phyloP scores from a whole-genome alignment of 1,284 basidiomycete genomes.

The Heterobasidion irregulare region DNA sequence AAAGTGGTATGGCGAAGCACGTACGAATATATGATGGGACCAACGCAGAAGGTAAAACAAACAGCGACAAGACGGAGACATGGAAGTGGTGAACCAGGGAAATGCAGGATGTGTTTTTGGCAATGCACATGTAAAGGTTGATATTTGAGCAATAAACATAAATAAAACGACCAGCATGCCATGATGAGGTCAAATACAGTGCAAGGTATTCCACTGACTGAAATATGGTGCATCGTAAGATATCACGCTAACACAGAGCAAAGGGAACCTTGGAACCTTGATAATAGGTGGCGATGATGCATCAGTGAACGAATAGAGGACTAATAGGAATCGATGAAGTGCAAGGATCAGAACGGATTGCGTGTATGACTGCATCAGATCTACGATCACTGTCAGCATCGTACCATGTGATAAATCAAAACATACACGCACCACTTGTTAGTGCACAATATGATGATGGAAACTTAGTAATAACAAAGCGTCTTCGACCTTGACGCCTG shows the following conservation, averaged over 20 bases:
- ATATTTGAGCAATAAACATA: background rate
- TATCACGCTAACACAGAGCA: background rate
- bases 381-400: background rate
- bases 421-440: background rate
- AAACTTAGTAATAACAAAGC: conserved; percentile 63
- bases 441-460: conserved; percentile 54
- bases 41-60: background rate
- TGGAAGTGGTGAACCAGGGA: background rate
- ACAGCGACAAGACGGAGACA: background rate
- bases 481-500: conserved; percentile 50
- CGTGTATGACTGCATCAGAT: background rate
- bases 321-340: too few species aligned
- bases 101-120: background rate
- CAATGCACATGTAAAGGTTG: background rate
- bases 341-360: background rate
- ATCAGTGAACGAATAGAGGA: too few species aligned
- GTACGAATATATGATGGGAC: background rate
- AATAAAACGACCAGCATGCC: background rate
- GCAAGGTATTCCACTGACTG: background rate
- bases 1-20: background rate
- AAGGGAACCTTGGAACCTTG: background rate
- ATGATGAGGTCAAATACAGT: background rate
- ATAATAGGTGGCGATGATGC: too few species aligned
- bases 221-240: background rate
- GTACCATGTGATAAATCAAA: background rate